These are phyloP conservation scores for Hymenoscyphus albidus DNA, from an alignment of 2,329 filamentous ascomycete genomes.

Conservation along the genomic window DNA sequence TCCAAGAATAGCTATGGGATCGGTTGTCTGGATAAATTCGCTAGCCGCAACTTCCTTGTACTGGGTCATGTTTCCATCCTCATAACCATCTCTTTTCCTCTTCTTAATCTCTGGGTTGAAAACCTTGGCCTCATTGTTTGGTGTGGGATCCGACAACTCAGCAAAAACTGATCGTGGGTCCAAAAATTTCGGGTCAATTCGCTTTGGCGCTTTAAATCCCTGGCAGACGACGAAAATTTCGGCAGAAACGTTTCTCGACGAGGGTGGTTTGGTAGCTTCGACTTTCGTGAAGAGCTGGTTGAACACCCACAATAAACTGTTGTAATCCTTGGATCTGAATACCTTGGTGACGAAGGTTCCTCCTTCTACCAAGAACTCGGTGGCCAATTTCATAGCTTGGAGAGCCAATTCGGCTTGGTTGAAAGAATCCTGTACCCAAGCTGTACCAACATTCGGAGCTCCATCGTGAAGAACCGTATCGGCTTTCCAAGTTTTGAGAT, in stretches of 20 bases:
- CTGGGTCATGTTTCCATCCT: conserved; percentile 90
- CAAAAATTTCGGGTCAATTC: conserved; percentile 86
- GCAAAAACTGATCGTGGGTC: conserved; percentile 89
- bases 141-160: conserved; percentile 77
- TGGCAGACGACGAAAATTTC: conserved; percentile 98
- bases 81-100: conserved; percentile 94
- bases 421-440: conserved; percentile 98
- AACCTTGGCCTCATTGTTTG: conserved; percentile 96
- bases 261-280: conserved; percentile 95
- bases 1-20: conserved; percentile 90
- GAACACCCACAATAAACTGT: conserved; percentile 92
- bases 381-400: conserved; percentile 87
- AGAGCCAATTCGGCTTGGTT: conserved; percentile 91
- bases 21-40: conserved; percentile 89
- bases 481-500: conserved; percentile 94
- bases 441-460: conserved; percentile 94
- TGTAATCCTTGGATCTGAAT: conserved; percentile 96
- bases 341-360: conserved; percentile 97
- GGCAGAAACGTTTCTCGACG: conserved; percentile 90
- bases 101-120: conserved; percentile 98
- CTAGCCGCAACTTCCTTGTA: conserved; percentile 85
- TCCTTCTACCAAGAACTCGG: conserved; percentile 84
- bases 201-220: conserved; percentile 92
- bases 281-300: conserved; percentile 95
- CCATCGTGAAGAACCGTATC: conserved; percentile 96